phyloP scores from a whole-genome alignment of 2,329 filamentous ascomycete genomes.

The Diplodia intermedia region DNA sequence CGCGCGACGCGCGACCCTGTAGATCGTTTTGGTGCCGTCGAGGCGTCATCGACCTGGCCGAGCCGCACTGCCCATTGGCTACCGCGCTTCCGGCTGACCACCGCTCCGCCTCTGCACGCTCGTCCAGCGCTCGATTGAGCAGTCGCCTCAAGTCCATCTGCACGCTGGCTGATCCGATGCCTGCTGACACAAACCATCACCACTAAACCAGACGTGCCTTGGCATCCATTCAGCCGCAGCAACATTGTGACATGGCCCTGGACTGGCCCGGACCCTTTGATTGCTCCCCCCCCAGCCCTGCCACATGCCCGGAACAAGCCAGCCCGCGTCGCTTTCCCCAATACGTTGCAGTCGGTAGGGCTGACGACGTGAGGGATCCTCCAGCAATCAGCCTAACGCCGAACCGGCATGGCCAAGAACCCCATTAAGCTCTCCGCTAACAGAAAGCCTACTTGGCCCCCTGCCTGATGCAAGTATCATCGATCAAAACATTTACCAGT shows the following conservation, averaged over 20 bases:
- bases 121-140: not conserved
- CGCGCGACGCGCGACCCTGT: slow-evolving; percentile 20
- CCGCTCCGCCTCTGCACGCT: not conserved
- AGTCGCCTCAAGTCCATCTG: not conserved
- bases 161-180: not conserved
- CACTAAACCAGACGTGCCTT: not conserved
- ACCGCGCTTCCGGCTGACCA: not conserved
- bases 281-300: not conserved
- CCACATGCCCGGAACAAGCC: not conserved
- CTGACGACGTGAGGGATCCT: not conserved
- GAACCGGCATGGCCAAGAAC: too few species aligned
- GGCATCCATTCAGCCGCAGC: not conserved
- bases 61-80: slow-evolving; percentile 1
- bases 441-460: not conserved
- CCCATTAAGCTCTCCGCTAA: not conserved
- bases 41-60: slow-evolving; percentile 28
- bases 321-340: not conserved
- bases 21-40: slow-evolving; percentile 30
- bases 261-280: not conserved
- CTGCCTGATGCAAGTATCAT: not conserved
- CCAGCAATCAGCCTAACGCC: not conserved
- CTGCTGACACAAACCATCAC: not conserved
- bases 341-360: not conserved
- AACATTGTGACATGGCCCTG: not conserved
- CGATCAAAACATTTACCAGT: not conserved